Evolutionary conservation across 179 eudicot genomes (phyloP).

Genomic region (Sideroxylon spinosum): DNA sequence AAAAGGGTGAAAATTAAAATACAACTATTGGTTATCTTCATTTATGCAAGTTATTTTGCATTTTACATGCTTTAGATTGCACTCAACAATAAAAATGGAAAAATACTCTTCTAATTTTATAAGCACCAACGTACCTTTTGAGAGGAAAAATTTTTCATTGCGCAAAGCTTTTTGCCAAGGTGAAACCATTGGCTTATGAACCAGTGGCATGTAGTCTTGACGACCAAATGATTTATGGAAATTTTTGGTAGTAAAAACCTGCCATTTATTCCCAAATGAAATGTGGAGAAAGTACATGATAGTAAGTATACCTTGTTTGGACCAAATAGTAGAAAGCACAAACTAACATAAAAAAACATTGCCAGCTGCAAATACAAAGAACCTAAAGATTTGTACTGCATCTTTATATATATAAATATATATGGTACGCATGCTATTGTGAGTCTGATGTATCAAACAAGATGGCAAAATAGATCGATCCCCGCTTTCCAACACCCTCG

Average conservation of each 20-base stretch:
- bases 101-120: not conserved
- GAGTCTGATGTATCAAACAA: not conserved
- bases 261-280: slow-evolving; percentile 14
- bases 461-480: not conserved
- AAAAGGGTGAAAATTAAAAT: not conserved
- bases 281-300: slow-evolving; percentile 3
- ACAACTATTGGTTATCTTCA: not conserved
- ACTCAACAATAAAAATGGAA: not conserved
- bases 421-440: not conserved
- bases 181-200: slow-evolving; percentile 40
- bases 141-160: slow-evolving; percentile 25
- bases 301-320: not conserved
- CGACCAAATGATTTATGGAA: slow-evolving; percentile 23
- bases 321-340: slow-evolving; percentile 1
- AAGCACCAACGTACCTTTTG: slow-evolving; percentile 40
- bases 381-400: not conserved
- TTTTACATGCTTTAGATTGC: not conserved
- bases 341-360: not conserved
- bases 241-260: slow-evolving; percentile 36
- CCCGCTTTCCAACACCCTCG: not conserved
- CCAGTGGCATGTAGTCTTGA: slow-evolving; percentile 25
- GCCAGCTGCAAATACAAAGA: not conserved
- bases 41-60: not conserved
- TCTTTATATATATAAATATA: not conserved
- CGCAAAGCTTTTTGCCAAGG: slow-evolving; percentile 35